These are phyloP conservation scores for Torulaspora maleeae DNA, from an alignment of 805 yeast genomes.

Conservation along the genomic window DNA sequence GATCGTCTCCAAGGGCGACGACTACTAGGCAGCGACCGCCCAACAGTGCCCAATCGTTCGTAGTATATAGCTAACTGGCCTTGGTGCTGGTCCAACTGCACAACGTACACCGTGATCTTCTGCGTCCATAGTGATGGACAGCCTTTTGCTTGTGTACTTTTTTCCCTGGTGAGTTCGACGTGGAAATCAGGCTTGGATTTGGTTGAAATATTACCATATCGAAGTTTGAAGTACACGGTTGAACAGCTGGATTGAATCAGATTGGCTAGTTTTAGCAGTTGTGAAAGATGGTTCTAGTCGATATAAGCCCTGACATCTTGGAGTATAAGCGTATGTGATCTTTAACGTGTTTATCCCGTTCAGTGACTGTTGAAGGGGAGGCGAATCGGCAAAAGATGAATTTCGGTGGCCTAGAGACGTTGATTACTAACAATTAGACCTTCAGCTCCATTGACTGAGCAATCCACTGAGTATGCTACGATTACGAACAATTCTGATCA, in stretches of 20 bases:
- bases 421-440: slow-evolving; percentile 2
- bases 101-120: too few relatives aligned
- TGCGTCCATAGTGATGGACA: too few relatives aligned
- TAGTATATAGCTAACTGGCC: too few relatives aligned
- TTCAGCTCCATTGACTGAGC: slow-evolving; percentile 69
- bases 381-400: too few relatives aligned
- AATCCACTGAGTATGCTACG: slow-evolving; percentile 55
- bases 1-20: slow-evolving; percentile 92
- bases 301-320: slow-evolving; percentile 65
- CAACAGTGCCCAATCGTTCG: background rate
- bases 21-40: slow-evolving; percentile 46
- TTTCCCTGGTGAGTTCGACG: too few relatives aligned
- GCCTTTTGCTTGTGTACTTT: too few relatives aligned
- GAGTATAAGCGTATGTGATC: slow-evolving; percentile 70
- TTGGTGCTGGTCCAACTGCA: too few relatives aligned
- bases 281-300: slow-evolving; percentile 42
- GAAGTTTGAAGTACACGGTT: background rate
- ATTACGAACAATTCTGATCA: slow-evolving; percentile 54
- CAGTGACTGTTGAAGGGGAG: slow-evolving; percentile 4
- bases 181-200: too few relatives aligned
- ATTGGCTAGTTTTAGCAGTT: background rate
- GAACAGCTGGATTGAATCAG: background rate
- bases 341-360: background rate
- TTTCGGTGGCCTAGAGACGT: background rate
- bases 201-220: too few relatives aligned